Conservation (phyloP, 1,284 basidiomycete genomes). For the Ceratobasidium sp. region DNA sequence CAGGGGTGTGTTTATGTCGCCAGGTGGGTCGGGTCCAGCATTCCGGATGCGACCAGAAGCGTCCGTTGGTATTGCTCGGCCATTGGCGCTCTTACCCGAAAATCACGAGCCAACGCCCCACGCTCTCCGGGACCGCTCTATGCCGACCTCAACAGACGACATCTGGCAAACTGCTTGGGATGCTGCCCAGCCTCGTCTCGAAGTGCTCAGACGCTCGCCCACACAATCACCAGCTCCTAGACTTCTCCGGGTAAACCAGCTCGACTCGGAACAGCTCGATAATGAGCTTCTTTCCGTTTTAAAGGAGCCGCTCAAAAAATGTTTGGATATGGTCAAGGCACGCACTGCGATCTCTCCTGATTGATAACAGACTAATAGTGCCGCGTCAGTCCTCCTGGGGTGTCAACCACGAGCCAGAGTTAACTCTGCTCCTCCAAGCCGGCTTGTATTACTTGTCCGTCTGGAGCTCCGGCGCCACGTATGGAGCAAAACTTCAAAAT, state of each 20-base stretch:
- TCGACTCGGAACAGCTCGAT: conserved; percentile 93
- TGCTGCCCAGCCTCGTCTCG: conserved; percentile 61
- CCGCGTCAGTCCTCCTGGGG: conserved; percentile 63
- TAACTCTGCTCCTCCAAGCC: conserved; percentile 77
- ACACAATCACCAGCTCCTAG: conserved; percentile 52
- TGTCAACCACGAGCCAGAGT: conserved; percentile 79
- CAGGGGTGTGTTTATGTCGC: neutral
- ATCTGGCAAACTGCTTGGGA: conserved; percentile 71
- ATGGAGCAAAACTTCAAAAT: conserved; percentile 92
- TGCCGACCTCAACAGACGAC: conserved; percentile 19
- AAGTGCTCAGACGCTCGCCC: conserved; percentile 56
- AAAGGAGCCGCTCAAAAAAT: conserved; percentile 80
- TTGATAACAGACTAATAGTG: neutral
- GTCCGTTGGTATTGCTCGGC: neutral
- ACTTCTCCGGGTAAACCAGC: conserved; percentile 83
- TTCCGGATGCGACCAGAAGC: conserved; percentile 8
- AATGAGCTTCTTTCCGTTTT: conserved; percentile 86
- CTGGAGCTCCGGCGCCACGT: conserved; percentile 82
- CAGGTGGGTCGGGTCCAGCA: neutral
- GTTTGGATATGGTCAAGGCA: conserved; percentile 74
- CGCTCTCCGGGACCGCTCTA: neutral
- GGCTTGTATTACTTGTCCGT: conserved; percentile 85
- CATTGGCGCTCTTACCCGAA: neutral
- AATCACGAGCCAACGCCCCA: conserved; percentile 9
- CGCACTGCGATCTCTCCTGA: neutral